A percentile compares a stretch with the other conserved stretches of the same genome.
These are phyloP conservation scores for Besnoitia besnoiti DNA, from an alignment of 169 alveolate genomes.

Conservation along the genomic window DNA sequence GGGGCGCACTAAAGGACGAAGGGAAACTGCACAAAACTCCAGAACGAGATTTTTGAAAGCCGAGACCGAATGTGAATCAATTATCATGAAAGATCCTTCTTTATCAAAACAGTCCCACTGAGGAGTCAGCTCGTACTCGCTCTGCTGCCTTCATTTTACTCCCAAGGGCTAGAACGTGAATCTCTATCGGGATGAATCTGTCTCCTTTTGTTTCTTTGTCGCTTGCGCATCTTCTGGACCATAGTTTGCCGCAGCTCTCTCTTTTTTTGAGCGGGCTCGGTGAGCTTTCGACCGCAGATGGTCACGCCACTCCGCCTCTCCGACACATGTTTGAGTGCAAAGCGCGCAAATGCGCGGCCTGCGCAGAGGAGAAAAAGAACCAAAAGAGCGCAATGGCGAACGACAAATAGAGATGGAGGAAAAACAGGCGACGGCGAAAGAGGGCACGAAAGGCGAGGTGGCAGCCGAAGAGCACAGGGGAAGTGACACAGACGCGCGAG, in stretches of 20 bases:
- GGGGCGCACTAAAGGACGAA: too few relatives aligned
- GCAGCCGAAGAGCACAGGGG: too few relatives aligned
- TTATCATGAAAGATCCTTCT: too few relatives aligned
- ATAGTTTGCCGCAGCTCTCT: neutral
- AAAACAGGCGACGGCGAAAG: neutral
- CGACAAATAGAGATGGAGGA: neutral
- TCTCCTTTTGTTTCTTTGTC: neutral
- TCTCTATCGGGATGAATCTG: neutral
- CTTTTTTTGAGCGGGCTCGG: neutral
- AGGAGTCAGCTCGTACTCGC: neutral
- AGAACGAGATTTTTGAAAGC: too few relatives aligned
- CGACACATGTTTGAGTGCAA: neutral
- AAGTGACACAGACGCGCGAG: too few relatives aligned
- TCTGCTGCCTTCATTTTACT: neutral
- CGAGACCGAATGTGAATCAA: too few relatives aligned
- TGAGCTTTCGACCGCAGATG: constrained; percentile 30
- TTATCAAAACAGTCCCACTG: too few relatives aligned
- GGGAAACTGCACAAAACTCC: too few relatives aligned
- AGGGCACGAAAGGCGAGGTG: neutral
- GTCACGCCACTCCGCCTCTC: constrained; percentile 7
- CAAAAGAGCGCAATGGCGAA: neutral
- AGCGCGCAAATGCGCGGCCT: neutral
- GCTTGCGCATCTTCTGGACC: neutral
- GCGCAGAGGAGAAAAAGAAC: neutral
- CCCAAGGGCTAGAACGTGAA: neutral